A percentile compares a stretch with the other conserved stretches of the same genome.
Evolutionary conservation across 2,329 filamentous ascomycete species (phyloP).

Genomic region (Paracoccidioides lutzii): DNA sequence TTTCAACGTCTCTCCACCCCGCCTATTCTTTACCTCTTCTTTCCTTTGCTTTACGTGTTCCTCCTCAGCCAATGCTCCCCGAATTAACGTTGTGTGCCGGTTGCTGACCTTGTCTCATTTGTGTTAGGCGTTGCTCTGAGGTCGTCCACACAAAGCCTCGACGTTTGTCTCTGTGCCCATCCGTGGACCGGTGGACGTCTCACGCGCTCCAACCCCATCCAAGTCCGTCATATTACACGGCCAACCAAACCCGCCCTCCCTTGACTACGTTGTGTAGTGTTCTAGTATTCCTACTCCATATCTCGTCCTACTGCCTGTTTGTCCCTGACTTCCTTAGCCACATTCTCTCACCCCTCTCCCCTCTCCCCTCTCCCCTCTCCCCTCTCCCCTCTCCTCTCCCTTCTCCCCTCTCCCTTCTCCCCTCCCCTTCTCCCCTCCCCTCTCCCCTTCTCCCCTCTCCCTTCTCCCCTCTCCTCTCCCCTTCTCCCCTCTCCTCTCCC

Average conservation of each 20-base stretch:
- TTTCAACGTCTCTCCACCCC: neutral
- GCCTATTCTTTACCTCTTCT: neutral
- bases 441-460: neutral
- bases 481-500: neutral
- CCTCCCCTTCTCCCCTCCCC: neutral
- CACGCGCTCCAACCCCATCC: too few relatives aligned
- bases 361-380: neutral
- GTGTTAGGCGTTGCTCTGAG: neutral
- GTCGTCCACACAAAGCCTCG: neutral
- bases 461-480: too few relatives aligned
- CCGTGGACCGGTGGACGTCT: neutral
- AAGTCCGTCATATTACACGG: neutral
- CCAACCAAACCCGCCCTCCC: neutral
- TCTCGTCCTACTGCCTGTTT: neutral
- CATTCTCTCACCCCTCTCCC: neutral
- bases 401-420: neutral
- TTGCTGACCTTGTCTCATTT: neutral
- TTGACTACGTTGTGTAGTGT: neutral
- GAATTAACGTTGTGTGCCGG: neutral
- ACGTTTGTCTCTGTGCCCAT: neutral
- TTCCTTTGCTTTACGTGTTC: neutral
- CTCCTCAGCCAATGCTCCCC: neutral
- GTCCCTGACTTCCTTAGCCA: neutral
- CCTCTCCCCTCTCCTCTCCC: neutral
- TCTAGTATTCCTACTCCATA: neutral